Conservation (phyloP, 2,329 filamentous ascomycete genomes). For the Pezicula radicicola region DNA sequence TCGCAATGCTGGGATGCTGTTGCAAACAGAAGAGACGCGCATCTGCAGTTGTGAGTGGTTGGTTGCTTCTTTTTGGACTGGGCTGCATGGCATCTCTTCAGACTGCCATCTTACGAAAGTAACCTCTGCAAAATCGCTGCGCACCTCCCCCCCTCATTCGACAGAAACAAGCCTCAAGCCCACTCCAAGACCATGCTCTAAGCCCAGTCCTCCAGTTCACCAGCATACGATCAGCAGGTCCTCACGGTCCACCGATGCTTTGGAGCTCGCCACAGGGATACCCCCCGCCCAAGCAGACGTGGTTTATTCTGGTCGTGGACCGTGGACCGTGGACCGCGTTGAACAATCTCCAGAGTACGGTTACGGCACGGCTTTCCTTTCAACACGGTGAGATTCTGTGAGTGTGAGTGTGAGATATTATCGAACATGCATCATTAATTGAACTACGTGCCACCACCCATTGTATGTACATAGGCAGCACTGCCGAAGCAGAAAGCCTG, state of each 20-base stretch:
- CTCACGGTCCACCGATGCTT: neutral
- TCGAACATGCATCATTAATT: neutral
- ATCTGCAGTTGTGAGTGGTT: constrained; percentile 19
- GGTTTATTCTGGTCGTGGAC: constrained; percentile 8
- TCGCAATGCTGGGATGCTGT: constrained; percentile 2
- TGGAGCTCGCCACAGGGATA: constrained; percentile 3
- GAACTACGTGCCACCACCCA: constrained; percentile 5
- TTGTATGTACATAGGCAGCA: constrained; percentile 5
- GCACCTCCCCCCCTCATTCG: neutral
- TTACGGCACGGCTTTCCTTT: constrained; percentile 5
- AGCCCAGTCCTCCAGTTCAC: constrained; percentile 1
- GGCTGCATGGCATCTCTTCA: neutral
- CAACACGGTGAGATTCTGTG: neutral
- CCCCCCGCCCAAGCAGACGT: constrained; percentile 12
- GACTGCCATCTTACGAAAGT: neutral
- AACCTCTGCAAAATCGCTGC: neutral
- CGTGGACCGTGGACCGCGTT: too few species aligned
- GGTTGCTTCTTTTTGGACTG: neutral
- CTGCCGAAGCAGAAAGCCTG: constrained; percentile 1
- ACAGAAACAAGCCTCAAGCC: neutral
- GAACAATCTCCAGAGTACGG: neutral
- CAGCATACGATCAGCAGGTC: constrained; percentile 2
- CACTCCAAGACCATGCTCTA: neutral
- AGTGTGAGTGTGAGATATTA: too few species aligned
- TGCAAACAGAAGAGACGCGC: constrained; percentile 22